Conservation (phyloP, 306 rosid species). For the Begonia loranthoides region DNA sequence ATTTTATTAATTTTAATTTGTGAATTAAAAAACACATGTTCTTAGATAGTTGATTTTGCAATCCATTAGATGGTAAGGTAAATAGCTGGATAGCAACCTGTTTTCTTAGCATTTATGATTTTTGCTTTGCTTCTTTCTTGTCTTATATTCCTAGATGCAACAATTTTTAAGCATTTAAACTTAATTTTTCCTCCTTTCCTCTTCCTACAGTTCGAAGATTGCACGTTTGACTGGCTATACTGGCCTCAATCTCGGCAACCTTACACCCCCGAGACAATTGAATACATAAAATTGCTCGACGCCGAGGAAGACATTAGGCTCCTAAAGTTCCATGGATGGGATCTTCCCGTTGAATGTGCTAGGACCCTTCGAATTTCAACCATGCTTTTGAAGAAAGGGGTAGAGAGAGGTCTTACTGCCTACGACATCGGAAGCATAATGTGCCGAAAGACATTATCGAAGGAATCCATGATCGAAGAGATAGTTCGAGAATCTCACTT, state of each 20-base stretch:
- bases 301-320: constrained; percentile 45
- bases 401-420: constrained; percentile 37
- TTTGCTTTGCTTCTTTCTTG: too few species aligned
- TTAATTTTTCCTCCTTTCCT: not conserved
- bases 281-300: constrained; percentile 34
- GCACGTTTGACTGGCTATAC: constrained; percentile 59
- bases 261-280: constrained; percentile 27
- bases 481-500: constrained; percentile 30
- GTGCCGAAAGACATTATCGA: constrained; percentile 37
- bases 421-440: constrained; percentile 38
- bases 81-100: too few species aligned
- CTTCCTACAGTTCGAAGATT: constrained; percentile 38
- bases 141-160: not conserved
- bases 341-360: constrained; percentile 34
- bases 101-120: too few species aligned
- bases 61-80: not conserved
- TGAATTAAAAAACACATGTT: not conserved
- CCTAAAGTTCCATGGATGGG: constrained; percentile 46
- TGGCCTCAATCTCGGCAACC: constrained; percentile 56
- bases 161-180: not conserved
- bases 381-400: constrained; percentile 54
- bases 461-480: constrained; percentile 41
- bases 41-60: not conserved
- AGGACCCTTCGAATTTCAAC: constrained; percentile 42
- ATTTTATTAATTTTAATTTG: not conserved